phyloP scores from a whole-genome alignment of 2,329 filamentous ascomycete genomes.

The Hymenoscyphus albidus region DNA sequence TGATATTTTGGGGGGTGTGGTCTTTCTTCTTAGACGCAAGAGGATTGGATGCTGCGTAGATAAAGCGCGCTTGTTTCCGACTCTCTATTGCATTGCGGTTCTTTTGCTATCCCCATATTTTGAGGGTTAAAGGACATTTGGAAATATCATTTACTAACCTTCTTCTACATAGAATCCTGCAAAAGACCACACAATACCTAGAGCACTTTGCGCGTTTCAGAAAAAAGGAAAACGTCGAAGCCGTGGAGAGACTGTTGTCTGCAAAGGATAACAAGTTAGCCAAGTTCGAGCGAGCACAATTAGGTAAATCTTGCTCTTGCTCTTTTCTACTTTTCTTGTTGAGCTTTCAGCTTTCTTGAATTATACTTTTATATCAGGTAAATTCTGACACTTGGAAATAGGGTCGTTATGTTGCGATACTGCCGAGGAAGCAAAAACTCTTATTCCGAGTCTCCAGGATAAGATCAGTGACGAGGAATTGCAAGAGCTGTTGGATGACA shows the following conservation, averaged over 20 bases:
- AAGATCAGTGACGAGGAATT: conserved; percentile 91
- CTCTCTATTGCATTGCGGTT: background rate
- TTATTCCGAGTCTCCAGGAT: conserved; percentile 83
- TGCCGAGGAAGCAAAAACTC: conserved; percentile 91
- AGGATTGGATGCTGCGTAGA: background rate
- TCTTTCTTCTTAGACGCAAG: background rate
- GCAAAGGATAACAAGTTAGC: conserved; percentile 70
- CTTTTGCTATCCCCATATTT: background rate
- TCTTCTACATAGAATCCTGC: conserved; percentile 59
- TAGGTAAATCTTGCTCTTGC: conserved; percentile 55
- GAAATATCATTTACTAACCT: background rate
- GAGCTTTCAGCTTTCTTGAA: background rate
- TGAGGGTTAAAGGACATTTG: background rate
- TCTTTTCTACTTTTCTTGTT: background rate
- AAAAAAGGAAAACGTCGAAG: conserved; percentile 88
- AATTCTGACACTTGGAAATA: conserved; percentile 38
- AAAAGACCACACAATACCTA: conserved; percentile 87
- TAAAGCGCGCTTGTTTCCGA: background rate
- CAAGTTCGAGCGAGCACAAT: conserved; percentile 88
- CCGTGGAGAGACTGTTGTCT: conserved; percentile 83
- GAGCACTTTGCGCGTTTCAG: conserved; percentile 96
- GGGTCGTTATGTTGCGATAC: conserved; percentile 89
- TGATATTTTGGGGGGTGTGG: background rate
- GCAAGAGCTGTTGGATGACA: conserved; percentile 83
- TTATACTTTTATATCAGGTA: conserved; percentile 11